Evolutionary conservation across 768 basidiomycete genomes (phyloP), one percentile per base, ranked within the genome.

Genomic region (Leucocoprinus birnbaumii): DNA sequence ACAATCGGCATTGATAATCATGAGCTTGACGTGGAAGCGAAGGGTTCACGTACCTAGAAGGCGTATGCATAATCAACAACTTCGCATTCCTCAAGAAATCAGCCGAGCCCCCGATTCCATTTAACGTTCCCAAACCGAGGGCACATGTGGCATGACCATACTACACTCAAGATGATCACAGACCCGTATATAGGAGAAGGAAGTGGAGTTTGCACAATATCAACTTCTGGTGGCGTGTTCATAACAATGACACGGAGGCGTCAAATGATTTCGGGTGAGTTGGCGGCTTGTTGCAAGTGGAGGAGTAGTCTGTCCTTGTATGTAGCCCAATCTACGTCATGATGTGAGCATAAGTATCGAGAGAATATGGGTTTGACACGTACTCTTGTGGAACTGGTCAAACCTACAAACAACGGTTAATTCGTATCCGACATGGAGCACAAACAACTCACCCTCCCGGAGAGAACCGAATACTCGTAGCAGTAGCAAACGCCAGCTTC

Each of bases 151-250:
- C 77, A 66, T 79, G 78, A 77, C 11, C 71, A 58, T 79, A 78
- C 74, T 76, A 31, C 5, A 11, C 31, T 31, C 31, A 5, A 31
- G 5, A 11, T 11, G 31, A 31, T 5, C 11, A 31, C 31, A 31
- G 31, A 5, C 11, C 11, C 6, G 31, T 5, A 31, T 31, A 5
- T 31, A 5, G 31, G 11, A 31, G 31, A n/a, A n/a, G n/a, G n/a
- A n/a, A 31, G 6, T 31, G 31, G 31, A 11, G 11, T 5, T 70
- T 71, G 22, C 38, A 75, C 73, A 47, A 78, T 78, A 58, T 79
- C 78, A 8, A 78, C 77, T 61, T 79, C 78, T 9, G 78, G 63
- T 0, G 78, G 77, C 0, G 78, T 78, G 57, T 79, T 79, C 77
- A 79, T 79, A 10, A 77, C 78, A 34, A 79, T 79, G 46, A 78